phyloP scores from a whole-genome alignment of 352 stramenopile species.

The Pythium volutum region DNA sequence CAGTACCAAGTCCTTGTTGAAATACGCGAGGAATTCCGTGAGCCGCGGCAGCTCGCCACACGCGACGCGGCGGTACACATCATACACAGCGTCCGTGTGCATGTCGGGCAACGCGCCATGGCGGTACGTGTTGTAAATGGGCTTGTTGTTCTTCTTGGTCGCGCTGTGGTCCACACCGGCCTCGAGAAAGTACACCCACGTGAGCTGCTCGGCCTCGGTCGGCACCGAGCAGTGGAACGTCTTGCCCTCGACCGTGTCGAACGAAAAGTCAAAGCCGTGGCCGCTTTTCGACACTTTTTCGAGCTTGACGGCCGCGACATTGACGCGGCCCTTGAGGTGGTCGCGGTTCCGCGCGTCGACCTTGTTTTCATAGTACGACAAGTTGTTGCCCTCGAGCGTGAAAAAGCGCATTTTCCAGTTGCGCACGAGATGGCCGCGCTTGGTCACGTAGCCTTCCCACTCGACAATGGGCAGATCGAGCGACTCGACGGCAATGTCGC shows the following conservation, averaged over 20 bases:
- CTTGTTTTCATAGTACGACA: slow-evolving; percentile 90
- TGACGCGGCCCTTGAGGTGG: slow-evolving; percentile 83
- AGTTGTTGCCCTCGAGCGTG: slow-evolving; percentile 80
- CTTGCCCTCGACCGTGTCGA: slow-evolving; percentile 83
- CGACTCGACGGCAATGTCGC: slow-evolving; percentile 62
- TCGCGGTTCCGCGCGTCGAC: slow-evolving; percentile 84
- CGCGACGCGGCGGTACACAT: slow-evolving; percentile 68
- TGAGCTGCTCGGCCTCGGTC: slow-evolving; percentile 76
- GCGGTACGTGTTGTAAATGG: slow-evolving; percentile 77
- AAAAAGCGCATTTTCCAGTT: slow-evolving; percentile 90
- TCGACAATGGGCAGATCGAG: slow-evolving; percentile 84
- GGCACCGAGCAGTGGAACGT: slow-evolving; percentile 79
- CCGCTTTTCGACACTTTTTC: slow-evolving; percentile 78
- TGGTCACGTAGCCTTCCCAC: slow-evolving; percentile 91
- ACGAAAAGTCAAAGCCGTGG: slow-evolving; percentile 83
- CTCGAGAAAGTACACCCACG: slow-evolving; percentile 86
- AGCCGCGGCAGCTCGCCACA: slow-evolving; percentile 46
- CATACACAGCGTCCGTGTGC: slow-evolving; percentile 74
- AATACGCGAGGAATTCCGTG: slow-evolving; percentile 76
- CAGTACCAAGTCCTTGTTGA: slow-evolving; percentile 90
- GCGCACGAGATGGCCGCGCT: slow-evolving; percentile 80
- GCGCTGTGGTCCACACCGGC: slow-evolving; percentile 74
- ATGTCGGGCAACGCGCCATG: slow-evolving; percentile 69
- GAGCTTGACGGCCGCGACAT: slow-evolving; percentile 69
- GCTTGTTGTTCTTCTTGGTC: slow-evolving; percentile 84